These are phyloP conservation scores for Globisporangium cystogenes DNA, from an alignment of 352 stramenopile genomes.

Conservation along the genomic window DNA sequence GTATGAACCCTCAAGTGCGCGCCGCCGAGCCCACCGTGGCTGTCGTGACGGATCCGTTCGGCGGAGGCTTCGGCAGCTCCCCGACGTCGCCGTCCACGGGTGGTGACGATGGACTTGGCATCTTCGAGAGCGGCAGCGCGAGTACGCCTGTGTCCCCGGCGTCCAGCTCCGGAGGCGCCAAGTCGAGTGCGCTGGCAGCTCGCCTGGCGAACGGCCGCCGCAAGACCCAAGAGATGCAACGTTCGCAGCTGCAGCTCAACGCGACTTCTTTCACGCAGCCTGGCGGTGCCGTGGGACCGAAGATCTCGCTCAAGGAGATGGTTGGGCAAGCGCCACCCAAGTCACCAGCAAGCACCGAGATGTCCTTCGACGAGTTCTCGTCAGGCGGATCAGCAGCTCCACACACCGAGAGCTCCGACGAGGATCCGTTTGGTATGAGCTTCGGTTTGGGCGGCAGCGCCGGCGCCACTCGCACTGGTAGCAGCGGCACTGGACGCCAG, in stretches of 20 bases:
- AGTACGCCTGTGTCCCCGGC: not conserved
- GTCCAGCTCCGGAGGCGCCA: slow-evolving; percentile 15
- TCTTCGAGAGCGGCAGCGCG: slow-evolving; percentile 12
- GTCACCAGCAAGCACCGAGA: not conserved
- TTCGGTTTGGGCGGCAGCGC: slow-evolving; percentile 12
- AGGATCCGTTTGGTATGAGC: slow-evolving; percentile 1
- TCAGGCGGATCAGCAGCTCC: slow-evolving; percentile 15
- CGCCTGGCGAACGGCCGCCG: slow-evolving; percentile 54
- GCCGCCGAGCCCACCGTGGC: slow-evolving; percentile 15
- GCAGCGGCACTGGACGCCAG: not conserved
- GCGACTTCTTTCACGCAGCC: slow-evolving; percentile 40
- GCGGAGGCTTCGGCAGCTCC: slow-evolving; percentile 13
- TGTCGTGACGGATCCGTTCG: slow-evolving; percentile 21
- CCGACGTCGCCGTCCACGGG: slow-evolving; percentile 5
- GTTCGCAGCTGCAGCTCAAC: slow-evolving; percentile 53
- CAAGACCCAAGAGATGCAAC: slow-evolving; percentile 66
- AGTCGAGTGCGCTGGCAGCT: slow-evolving; percentile 58
- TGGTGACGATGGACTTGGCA: slow-evolving; percentile 7
- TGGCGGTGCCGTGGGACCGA: slow-evolving; percentile 12
- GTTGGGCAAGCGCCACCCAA: slow-evolving; percentile 9
- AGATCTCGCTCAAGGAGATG: slow-evolving; percentile 65
- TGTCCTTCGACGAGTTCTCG: slow-evolving; percentile 51
- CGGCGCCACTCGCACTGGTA: not conserved
- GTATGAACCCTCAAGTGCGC: slow-evolving; percentile 13
- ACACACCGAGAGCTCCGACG: slow-evolving; percentile 4